Evolutionary conservation across 1,139 yeast species (phyloP), one percentile per base, ranked within the genome.

Genomic region (Taiozyma onychis): DNA sequence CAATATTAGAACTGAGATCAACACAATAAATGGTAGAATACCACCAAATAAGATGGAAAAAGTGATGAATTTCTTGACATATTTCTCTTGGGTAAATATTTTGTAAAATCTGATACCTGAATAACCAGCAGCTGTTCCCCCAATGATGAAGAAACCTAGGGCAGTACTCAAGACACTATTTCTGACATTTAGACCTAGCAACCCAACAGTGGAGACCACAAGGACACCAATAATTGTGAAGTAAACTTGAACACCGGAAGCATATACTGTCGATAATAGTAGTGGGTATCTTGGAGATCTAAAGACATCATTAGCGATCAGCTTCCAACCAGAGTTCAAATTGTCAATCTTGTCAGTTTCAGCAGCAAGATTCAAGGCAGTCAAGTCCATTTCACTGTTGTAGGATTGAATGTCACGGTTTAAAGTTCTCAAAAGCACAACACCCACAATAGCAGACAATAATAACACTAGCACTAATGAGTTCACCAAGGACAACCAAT

Each of bases 51-150:
- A 54, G 14, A 81, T 60, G 7, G 88, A 74, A 48, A 61, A 56
- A 16, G 34, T 44, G 16, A 65, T 45, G 51, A 65, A 51, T 9
- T 58, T 51, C 13, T 43, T 47, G 7, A 57, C 41, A 11, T 44
- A 30, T 7, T 43, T 54, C 43, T 75, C 70, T 47, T 74, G 73
- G 30, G 76, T 70, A 63, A 83, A 77, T 28, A 76, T 64, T 63
- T 79, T 83, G 64, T 77, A 80, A 45, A 85, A 68, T 49, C 83
- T 74, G 13, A 87, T 74, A 26, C 95, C 88, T 13, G 81, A 71
- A 62, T 78, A 87, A 0, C 96, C 88, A 0, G 95, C 84, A 48
- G 85, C 76, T 28, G 82, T 74, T 0, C 95, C 95, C 24, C 93
- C 87, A 44, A 79, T 67, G 9, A 85, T 78, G 57, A 88, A 81